Evolutionary conservation across 805 yeast genomes (phyloP), one percentile per base, ranked within the genome.

Genomic region (Yamadazyma sp.): DNA sequence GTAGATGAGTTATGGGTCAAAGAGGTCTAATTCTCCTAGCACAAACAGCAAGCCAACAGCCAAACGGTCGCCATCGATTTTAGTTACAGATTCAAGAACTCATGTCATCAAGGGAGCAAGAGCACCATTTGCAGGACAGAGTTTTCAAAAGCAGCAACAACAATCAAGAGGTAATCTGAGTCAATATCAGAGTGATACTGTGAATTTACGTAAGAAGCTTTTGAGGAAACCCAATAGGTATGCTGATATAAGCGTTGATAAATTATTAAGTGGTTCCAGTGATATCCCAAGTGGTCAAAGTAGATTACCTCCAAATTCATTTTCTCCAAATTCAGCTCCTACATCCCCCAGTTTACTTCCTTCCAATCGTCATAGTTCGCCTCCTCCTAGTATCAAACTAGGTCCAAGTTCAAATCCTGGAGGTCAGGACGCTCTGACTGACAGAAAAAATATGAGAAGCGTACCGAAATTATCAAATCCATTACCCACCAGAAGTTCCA

Each of bases 11-110:
- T 9, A 28, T 23, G 23, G 25, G 14, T n/a, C n/a, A n/a, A 28
- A 21, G 15, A 12, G 33, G 27, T 30, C 39, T 4, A 15, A 17
- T 11, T 35, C 39, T 20, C 27, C 34, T 26, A 31, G 30, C 21
- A 17, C 27, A 2, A 24, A 19, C 4, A 13, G 19, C 6, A 25
- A 34, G 21, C 81, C 84, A 3, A 80, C 85, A 5, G 86, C 95
- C 10, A 86, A 85, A 49, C 64, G 97, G 49, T 86, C 96, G 20
- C 97, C 98, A 8, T 86, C 96, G 1, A 89, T 89, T 52, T 70
- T 89, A 38, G 98, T 89, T 24, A 91, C 98, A 0, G 98, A 89
- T 61, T 78, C 86, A 2, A 69, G 98, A 41, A 72, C 78, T 35
- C 65, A 65, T 39, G 67, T 60, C 36, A 58, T 65, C 15, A 69